Evolutionary conservation across 192 early-diverging fungal genomes (phyloP).

Genomic region (Piromyces finnis): DNA sequence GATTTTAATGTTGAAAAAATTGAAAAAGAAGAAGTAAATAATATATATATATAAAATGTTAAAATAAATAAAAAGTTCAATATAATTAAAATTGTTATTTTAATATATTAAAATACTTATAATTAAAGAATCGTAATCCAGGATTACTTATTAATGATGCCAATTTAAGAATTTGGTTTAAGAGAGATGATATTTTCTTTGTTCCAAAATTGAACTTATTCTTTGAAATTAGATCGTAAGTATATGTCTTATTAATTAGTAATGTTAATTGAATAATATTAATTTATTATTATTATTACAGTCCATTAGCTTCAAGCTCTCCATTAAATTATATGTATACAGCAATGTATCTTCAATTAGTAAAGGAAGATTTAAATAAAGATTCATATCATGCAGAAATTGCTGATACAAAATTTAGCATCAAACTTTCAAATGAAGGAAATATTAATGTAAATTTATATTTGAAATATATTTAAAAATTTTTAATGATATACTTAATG

Average conservation of each 20-base stretch:
- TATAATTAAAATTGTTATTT: background rate
- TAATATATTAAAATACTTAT: background rate
- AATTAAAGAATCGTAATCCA: conserved; percentile 7
- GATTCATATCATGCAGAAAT: conserved; percentile 79
- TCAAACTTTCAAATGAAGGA: conserved; percentile 48
- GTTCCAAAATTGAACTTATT: conserved; percentile 71
- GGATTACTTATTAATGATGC: conserved; percentile 37
- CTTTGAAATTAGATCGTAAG: conserved; percentile 26
- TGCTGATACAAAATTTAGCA: conserved; percentile 61
- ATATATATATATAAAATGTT: too few species aligned
- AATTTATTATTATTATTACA: conserved; percentile 23
- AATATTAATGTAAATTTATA: conserved; percentile 3
- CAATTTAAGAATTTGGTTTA: conserved; percentile 66
- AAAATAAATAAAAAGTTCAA: too few species aligned
- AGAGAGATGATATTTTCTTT: conserved; percentile 84
- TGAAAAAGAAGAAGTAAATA: conserved; percentile 1
- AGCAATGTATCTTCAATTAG: conserved; percentile 52
- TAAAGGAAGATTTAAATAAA: conserved; percentile 72
- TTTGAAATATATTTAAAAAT: too few species aligned
- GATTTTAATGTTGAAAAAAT: conserved; percentile 49
- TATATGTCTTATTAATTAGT: background rate
- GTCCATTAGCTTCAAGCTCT: conserved; percentile 57
- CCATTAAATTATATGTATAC: conserved; percentile 51
- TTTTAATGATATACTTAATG: too few species aligned
- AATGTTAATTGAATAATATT: too few species aligned